Base-by-base conservation (phyloP, 257 asterid genomes). In the Gynochthodes officinalis region DNA sequence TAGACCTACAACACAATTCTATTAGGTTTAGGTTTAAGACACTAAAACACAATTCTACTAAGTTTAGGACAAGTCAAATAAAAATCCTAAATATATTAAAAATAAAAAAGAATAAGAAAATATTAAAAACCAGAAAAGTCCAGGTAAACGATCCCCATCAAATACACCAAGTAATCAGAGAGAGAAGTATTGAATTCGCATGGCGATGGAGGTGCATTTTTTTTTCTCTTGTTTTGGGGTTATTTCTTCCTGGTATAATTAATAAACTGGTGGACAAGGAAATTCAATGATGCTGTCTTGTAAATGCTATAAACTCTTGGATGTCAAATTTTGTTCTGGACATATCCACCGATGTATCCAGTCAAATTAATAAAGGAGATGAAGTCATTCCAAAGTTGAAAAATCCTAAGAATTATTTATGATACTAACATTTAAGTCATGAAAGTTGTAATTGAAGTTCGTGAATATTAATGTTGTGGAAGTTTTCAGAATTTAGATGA, bases 371-470 rank as follows among this genome's bases (percentile, higher is more conserved):
- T 43, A 16, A n/a, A 0, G 30, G 10, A 42, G 10, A 42, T 2
- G 13, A 13, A 63, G 49, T 43, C 18, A 44, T n/a, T 63, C 10
- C n/a, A n/a, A n/a, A n/a, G n/a, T n/a, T n/a, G n/a, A n/a, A 63
- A 39, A 63, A 21, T 61, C 28, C 28, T 0, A 35, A 61, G n/a
- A 35, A 61, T 61, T n/a, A 63, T 63, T 37, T 21, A 63, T 35
- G n/a, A n/a, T n/a, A n/a, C 30, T n/a, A n/a, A n/a, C n/a, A n/a
- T n/a, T n/a, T n/a, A n/a, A n/a, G n/a, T 16, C 32, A 42, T 13
- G 70, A 64, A 64, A 64, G 54, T 12, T 64, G 70, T 23, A 42
- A 64, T 40, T 64, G 69, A 40, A 64, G 16, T 64, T 64, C 69
- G 69, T 40, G 69, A 21, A n/a, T n/a, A n/a, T n/a, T n/a, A n/a